Percentiles rank a stretch among this genome's conserved stretches.
phyloP scores from a whole-genome alignment of 1,139 yeast genomes.

The Yamadazyma mexicana region DNA sequence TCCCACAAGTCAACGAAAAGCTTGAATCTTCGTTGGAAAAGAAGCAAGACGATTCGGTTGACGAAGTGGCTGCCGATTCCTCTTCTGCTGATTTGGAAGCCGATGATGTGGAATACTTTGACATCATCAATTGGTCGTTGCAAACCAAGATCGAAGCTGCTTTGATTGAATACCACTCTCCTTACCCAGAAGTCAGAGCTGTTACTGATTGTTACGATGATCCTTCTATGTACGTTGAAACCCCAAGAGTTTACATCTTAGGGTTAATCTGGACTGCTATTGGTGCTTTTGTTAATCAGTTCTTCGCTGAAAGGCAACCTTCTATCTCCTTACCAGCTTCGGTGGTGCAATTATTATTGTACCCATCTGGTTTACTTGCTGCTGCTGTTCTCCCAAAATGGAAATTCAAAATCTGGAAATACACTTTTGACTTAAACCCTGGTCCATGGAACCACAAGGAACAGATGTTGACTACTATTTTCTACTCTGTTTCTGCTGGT shows the following conservation, averaged over 20 bases:
- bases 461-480: slow-evolving; percentile 49
- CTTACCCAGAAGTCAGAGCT: slow-evolving; percentile 66
- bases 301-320: slow-evolving; percentile 60
- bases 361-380: slow-evolving; percentile 52
- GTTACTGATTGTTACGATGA: slow-evolving; percentile 56
- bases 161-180: slow-evolving; percentile 52
- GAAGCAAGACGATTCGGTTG: slow-evolving; percentile 18
- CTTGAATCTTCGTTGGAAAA: slow-evolving; percentile 5
- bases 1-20: slow-evolving; percentile 4
- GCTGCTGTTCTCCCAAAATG: slow-evolving; percentile 46
- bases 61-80: slow-evolving; percentile 31
- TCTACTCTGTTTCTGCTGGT: slow-evolving; percentile 44
- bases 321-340: slow-evolving; percentile 43
- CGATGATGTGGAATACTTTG: slow-evolving; percentile 4
- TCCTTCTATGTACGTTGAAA: slow-evolving; percentile 49
- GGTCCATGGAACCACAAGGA: slow-evolving; percentile 68
- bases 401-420: slow-evolving; percentile 40
- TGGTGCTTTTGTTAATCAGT: slow-evolving; percentile 59
- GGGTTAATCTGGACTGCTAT: slow-evolving; percentile 56
- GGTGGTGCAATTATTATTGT: slow-evolving; percentile 57
- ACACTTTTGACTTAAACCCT: slow-evolving; percentile 46
- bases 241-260: slow-evolving; percentile 51
- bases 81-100: slow-evolving; percentile 17
- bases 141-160: slow-evolving; percentile 42
- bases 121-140: slow-evolving; percentile 25